These are phyloP conservation scores for Lactarius sanguifluus DNA, from an alignment of 768 basidiomycete genomes.

Conservation along the genomic window DNA sequence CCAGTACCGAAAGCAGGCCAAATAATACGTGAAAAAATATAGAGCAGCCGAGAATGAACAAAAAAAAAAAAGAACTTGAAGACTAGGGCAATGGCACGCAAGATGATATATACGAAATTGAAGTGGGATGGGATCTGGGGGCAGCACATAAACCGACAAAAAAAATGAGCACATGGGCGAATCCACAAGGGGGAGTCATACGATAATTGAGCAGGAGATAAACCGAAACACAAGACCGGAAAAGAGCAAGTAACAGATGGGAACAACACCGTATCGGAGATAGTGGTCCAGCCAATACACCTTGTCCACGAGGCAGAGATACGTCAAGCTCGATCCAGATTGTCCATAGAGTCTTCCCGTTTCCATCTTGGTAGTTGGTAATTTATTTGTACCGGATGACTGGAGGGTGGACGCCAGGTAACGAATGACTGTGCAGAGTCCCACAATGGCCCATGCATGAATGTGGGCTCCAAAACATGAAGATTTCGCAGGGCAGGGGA, in stretches of 20 bases:
- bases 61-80: slow-evolving; percentile 5
- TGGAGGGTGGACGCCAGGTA: too few species aligned
- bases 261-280: slow-evolving; percentile 31
- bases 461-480: too few species aligned
- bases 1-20: slow-evolving; percentile 30
- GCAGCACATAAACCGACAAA: slow-evolving; percentile 22
- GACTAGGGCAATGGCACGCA: slow-evolving; percentile 12
- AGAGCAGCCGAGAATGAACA: slow-evolving; percentile 16
- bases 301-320: slow-evolving; percentile 56
- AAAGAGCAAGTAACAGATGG: slow-evolving; percentile 15
- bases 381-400: too few species aligned
- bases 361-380: slow-evolving; percentile 58
- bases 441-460: too few species aligned
- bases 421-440: too few species aligned
- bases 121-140: slow-evolving; percentile 16
- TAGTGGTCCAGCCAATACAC: slow-evolving; percentile 2
- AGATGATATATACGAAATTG: slow-evolving; percentile 24
- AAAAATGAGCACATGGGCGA: slow-evolving; percentile 26
- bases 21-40: slow-evolving; percentile 30
- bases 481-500: too few species aligned
- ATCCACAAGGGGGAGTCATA: slow-evolving; percentile 19
- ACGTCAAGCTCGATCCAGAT: slow-evolving; percentile 70
- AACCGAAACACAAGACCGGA: slow-evolving; percentile 20
- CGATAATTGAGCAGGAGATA: slow-evolving; percentile 19
- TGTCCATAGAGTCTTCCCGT: slow-evolving; percentile 68